These are phyloP conservation scores for Nitzschia sp. DNA, from an alignment of 108 stramenopile species.

Conservation along the genomic window DNA sequence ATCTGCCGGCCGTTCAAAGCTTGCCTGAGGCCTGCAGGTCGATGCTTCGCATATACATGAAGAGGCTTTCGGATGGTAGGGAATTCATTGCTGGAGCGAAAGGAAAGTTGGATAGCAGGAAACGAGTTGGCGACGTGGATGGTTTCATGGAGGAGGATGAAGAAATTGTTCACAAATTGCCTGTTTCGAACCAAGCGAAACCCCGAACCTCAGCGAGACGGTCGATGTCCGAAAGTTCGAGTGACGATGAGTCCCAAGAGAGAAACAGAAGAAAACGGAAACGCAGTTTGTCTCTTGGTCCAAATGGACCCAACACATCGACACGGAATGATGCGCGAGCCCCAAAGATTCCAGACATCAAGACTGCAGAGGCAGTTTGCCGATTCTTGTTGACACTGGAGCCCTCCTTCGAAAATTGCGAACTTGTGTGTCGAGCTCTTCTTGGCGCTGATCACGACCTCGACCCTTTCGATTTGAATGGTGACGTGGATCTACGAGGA, in stretches of 20 bases:
- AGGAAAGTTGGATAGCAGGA: no score
- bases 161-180: background rate
- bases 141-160: constrained; percentile 11
- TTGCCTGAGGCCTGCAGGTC: background rate
- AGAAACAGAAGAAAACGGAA: constrained; percentile 8
- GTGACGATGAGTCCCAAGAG: background rate
- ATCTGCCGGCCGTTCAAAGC: background rate
- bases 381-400: constrained; percentile 14
- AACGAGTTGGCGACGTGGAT: background rate
- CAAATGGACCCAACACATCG: background rate
- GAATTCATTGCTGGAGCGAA: no score
- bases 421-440: constrained; percentile 25
- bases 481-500: constrained; percentile 27
- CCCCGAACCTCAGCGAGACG: background rate
- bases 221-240: background rate
- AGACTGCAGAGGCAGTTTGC: constrained; percentile 16
- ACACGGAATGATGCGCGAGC: background rate
- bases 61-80: background rate
- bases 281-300: background rate
- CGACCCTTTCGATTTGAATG: constrained; percentile 24
- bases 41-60: background rate
- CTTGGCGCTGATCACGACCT: constrained; percentile 23
- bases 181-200: background rate
- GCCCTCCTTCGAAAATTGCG: constrained; percentile 18
- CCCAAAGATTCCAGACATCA: constrained; percentile 3